phyloP scores from a whole-genome alignment of 1,284 basidiomycete species.

The Quambalaria eucalypti region DNA sequence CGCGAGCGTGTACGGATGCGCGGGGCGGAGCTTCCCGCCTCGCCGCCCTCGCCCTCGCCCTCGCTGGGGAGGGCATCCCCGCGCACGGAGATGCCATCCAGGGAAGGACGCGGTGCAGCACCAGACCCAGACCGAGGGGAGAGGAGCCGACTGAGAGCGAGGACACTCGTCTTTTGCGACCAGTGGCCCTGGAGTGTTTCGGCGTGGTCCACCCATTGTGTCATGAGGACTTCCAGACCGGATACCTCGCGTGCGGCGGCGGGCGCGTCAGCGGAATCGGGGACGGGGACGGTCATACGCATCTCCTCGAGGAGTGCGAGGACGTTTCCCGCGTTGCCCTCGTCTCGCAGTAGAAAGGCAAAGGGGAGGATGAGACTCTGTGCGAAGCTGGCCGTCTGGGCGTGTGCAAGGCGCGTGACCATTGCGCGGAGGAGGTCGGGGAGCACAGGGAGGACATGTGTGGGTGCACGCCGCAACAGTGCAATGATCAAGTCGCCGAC shows the following conservation, averaged over 20 bases:
- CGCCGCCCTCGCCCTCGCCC: too few species aligned
- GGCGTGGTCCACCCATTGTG: conserved; percentile 85
- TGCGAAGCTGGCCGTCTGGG: conserved; percentile 77
- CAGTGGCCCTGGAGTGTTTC: conserved; percentile 90
- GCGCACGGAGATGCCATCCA: too few species aligned
- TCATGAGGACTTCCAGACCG: conserved; percentile 69
- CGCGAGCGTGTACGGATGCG: conserved; percentile 84
- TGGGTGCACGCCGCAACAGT: conserved; percentile 68
- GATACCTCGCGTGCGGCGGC: conserved; percentile 51
- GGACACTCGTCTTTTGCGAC: conserved; percentile 54
- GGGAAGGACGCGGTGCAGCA: too few species aligned
- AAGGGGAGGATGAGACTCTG: conserved; percentile 76
- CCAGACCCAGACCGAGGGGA: too few species aligned
- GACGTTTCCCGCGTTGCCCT: conserved; percentile 52
- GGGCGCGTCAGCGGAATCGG: conserved; percentile 4
- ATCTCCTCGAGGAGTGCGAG: conserved; percentile 50
- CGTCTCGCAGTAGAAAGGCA: conserved; percentile 78
- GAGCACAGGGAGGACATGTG: conserved; percentile 68
- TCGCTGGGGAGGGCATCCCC: too few species aligned
- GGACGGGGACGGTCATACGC: conserved; percentile 3
- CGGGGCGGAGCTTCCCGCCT: conserved; percentile 10
- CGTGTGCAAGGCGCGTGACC: conserved; percentile 66
- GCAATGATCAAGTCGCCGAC: conserved; percentile 92
- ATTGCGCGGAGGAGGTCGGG: conserved; percentile 78
- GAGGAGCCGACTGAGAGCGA: conserved; percentile 73